Evolutionary conservation across 2,329 filamentous ascomycete species (phyloP).

Genomic region (Scorias spongiosa): DNA sequence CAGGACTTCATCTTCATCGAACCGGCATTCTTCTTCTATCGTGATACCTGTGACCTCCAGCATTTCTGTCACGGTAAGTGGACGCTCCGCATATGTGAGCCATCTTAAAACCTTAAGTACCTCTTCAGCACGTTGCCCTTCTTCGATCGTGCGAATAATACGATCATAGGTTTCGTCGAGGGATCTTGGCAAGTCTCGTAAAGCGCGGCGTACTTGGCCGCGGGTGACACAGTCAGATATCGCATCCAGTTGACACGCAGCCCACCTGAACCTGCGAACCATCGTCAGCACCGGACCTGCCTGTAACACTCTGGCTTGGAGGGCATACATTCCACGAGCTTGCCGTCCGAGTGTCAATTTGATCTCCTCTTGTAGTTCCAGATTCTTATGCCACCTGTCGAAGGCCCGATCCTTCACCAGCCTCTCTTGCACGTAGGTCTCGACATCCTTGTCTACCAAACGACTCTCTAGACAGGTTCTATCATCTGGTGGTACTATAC

Average conservation of each 20-base stretch:
- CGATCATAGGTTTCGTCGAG: constrained; percentile 23
- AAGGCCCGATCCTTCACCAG: neutral
- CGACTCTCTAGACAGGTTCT: neutral
- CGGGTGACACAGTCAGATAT: constrained; percentile 9
- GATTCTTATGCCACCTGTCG: neutral
- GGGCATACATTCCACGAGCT: neutral
- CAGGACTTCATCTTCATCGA: neutral
- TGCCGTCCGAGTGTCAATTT: neutral
- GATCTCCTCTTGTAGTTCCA: neutral
- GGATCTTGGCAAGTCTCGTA: constrained; percentile 11
- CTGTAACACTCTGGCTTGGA: neutral
- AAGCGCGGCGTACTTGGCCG: constrained; percentile 18
- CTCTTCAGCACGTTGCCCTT: constrained; percentile 3
- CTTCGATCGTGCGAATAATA: constrained; percentile 17
- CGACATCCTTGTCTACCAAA: neutral
- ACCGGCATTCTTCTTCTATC: constrained; percentile 3
- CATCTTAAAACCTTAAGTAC: constrained; percentile 10
- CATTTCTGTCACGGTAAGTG: constrained; percentile 11
- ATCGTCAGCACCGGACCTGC: neutral
- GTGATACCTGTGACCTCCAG: constrained; percentile 18
- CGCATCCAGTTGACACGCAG: constrained; percentile 5
- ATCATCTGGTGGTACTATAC: neutral
- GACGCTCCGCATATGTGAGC: constrained; percentile 9
- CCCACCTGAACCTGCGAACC: constrained; percentile 7
- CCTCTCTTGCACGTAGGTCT: neutral